Evolutionary conservation across 1,284 basidiomycete species (phyloP), one percentile per base, ranked within the genome.

Genomic region (Trichosporon asahii): DNA sequence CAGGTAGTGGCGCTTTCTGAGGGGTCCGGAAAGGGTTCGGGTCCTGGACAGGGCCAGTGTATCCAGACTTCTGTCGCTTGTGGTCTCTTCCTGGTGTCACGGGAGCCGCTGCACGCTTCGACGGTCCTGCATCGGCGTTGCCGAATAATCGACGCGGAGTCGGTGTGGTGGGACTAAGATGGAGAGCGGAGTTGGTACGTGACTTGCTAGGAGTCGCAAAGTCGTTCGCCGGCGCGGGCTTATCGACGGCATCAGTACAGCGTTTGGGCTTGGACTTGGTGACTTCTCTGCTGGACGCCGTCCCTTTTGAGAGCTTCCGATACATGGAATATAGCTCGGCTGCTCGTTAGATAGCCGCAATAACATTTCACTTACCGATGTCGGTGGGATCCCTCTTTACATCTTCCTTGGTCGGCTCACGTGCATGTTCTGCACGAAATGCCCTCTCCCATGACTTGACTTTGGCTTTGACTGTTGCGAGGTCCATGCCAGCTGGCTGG

Each of bases 371-470:
- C 89, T 74, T 74, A 94, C 93, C 90, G 73, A 95, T 90, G 68
- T 83, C 79, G 21, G 72, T 55, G 29, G 89, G 87, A 67, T 88
- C 86, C 33, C 85, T 83, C 79, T 88, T 92, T 75, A 95, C 93
- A 78, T 95, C 93, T 44, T 92, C 87, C 31, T 93, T 85, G 11
- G 89, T 88, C 0, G 93, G 90, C 46, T 88, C 86, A 73, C 89
- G 86, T 40, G 86, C 87, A 79, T 93, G 83, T 3, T 80, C 77
- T 0, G 85, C 82, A 72, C 86, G 88, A 83, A 95, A 95, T 6
- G 85, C 84, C 75, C 89, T 89, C 78, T 95, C 93, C 91, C 93
- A 95, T 40, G 85, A 73, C 81, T 95, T 95, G 75, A 95, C 90
- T 74, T 91, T 88, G 67, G 90, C 85, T 44, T 90, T 89, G 64